phyloP scores from a whole-genome alignment of 2,329 filamentous ascomycete genomes.

The Elsinoe fawcettii region DNA sequence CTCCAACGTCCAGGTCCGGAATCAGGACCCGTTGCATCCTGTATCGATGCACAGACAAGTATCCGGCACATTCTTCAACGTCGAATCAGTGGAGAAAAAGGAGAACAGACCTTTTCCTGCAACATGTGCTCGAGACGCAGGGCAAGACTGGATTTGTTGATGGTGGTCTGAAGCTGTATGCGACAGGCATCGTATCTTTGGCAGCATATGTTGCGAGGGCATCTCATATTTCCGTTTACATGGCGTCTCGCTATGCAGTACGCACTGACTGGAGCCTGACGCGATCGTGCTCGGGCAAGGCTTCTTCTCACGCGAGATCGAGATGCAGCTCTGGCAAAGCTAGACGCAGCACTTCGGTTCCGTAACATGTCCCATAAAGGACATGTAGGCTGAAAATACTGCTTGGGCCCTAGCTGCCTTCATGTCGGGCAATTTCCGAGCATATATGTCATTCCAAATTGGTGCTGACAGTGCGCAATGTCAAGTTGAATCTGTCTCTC shows the following conservation, averaged over 20 bases:
- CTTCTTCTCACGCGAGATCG: not conserved
- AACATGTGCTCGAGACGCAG: slow-evolving; percentile 1
- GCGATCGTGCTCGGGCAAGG: not conserved
- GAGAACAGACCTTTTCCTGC: slow-evolving; percentile 3
- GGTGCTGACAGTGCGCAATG: not conserved
- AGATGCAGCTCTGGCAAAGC: not conserved
- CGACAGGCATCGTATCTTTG: not conserved
- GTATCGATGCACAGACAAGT: slow-evolving; percentile 12
- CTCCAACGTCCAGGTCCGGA: slow-evolving; percentile 13
- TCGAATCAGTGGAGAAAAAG: slow-evolving; percentile 13
- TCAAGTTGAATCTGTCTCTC: not conserved
- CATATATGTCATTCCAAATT: too few species aligned
- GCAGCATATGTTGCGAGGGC: not conserved
- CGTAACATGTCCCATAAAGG: too few species aligned
- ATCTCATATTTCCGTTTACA: not conserved
- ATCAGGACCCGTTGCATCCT: slow-evolving; percentile 7
- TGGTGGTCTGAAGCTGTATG: not conserved
- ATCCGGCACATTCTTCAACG: slow-evolving; percentile 1
- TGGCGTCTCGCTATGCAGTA: not conserved
- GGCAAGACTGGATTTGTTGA: not conserved
- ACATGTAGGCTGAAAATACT: too few species aligned
- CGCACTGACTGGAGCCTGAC: not conserved
- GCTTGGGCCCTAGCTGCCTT: too few species aligned
- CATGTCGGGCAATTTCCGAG: too few species aligned
- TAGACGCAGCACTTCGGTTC: too few species aligned